phyloP scores from a whole-genome alignment of 805 yeast species.

The Yamadazyma paraphyllophila region DNA sequence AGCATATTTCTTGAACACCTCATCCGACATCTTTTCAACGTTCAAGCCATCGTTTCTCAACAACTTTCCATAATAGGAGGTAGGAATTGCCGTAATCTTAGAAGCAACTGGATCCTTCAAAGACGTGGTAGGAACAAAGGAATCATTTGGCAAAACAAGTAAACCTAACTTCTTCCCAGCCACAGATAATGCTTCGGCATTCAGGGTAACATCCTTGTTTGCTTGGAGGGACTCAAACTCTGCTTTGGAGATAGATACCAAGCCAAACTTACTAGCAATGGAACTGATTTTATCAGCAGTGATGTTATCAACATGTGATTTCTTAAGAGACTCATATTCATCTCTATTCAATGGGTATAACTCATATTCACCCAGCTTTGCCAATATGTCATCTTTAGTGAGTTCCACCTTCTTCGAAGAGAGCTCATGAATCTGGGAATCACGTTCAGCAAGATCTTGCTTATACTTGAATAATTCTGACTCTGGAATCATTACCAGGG shows the following conservation, averaged over 20 bases:
- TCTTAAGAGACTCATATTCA: slow-evolving; percentile 29
- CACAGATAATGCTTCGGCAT: slow-evolving; percentile 26
- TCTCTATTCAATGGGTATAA: slow-evolving; percentile 28
- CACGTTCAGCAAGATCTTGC: slow-evolving; percentile 30
- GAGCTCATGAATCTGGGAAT: slow-evolving; percentile 23
- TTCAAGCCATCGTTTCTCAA: slow-evolving; percentile 43
- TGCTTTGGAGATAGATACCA: slow-evolving; percentile 17
- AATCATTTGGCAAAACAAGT: slow-evolving; percentile 55
- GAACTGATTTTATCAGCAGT: slow-evolving; percentile 14
- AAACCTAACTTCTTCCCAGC: slow-evolving; percentile 48
- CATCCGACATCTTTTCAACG: slow-evolving; percentile 46
- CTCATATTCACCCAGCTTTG: slow-evolving; percentile 29
- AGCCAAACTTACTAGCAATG: slow-evolving; percentile 42
- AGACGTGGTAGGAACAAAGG: slow-evolving; percentile 62
- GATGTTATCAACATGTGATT: slow-evolving; percentile 11
- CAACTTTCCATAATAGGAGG: slow-evolving; percentile 60
- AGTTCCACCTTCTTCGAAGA: slow-evolving; percentile 9
- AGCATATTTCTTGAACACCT: slow-evolving; percentile 44
- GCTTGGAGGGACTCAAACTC: slow-evolving; percentile 11
- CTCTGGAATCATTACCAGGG: slow-evolving; percentile 26
- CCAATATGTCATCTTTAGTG: slow-evolving; percentile 23
- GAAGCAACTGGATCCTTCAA: slow-evolving; percentile 52
- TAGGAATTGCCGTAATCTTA: slow-evolving; percentile 63
- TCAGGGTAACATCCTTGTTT: slow-evolving; percentile 13
- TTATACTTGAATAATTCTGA: slow-evolving; percentile 23